Evolutionary conservation across 371 early-diverging fungal species (phyloP).

Genomic region (Rhizopus arrhizus): DNA sequence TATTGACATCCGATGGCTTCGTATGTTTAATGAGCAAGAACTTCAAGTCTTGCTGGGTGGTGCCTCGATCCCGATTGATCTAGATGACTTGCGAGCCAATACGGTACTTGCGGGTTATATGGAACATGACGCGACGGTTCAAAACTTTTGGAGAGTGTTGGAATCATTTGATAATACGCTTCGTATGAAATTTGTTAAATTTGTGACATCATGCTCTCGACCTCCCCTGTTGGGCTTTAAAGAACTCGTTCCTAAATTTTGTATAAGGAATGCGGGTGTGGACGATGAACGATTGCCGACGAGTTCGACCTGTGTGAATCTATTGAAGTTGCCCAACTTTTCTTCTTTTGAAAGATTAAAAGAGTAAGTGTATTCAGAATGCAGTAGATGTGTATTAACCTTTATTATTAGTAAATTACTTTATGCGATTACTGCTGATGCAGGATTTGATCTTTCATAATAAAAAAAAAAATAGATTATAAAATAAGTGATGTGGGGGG

Average conservation of each 20-base stretch:
- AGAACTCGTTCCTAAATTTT: slow-evolving; percentile 77
- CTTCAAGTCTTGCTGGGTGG: slow-evolving; percentile 91
- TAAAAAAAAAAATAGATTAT: not conserved
- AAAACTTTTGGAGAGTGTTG: slow-evolving; percentile 85
- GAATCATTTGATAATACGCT: slow-evolving; percentile 65
- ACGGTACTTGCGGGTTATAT: slow-evolving; percentile 85
- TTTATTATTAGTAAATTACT: slow-evolving; percentile 67
- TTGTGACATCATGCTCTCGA: slow-evolving; percentile 89
- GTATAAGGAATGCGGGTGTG: slow-evolving; percentile 72
- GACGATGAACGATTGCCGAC: slow-evolving; percentile 71
- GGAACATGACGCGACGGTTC: slow-evolving; percentile 68
- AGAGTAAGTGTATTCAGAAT: slow-evolving; percentile 39
- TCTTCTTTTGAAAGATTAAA: slow-evolving; percentile 55
- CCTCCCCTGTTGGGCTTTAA: slow-evolving; percentile 92
- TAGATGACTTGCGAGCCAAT: slow-evolving; percentile 74
- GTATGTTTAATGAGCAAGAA: slow-evolving; percentile 87
- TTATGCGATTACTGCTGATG: slow-evolving; percentile 85
- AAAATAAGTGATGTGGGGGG: too few species aligned
- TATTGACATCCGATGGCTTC: slow-evolving; percentile 73
- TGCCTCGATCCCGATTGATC: slow-evolving; percentile 72
- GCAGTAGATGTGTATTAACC: not conserved
- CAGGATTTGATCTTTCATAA: slow-evolving; percentile 90
- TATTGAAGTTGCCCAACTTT: slow-evolving; percentile 89
- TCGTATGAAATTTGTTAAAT: slow-evolving; percentile 77
- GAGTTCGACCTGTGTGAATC: slow-evolving; percentile 93